Evolutionary conservation across 306 rosid genomes (phyloP), one percentile per base, ranked within the genome.

Genomic region (Corylus americana): DNA sequence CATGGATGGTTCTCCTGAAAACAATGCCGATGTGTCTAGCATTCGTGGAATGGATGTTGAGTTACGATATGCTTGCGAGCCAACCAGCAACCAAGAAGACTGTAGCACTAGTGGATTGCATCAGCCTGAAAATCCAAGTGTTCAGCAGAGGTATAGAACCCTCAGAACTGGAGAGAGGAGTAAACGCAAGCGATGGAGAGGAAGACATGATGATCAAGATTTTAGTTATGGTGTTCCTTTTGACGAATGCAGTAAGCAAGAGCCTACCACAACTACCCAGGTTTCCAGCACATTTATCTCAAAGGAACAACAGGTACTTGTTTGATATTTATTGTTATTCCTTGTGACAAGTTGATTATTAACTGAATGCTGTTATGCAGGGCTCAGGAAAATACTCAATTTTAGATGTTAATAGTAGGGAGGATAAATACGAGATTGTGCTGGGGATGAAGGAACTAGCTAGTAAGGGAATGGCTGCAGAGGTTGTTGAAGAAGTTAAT

Each of bases 161-260:
- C 78, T 74, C 70, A 89, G 85, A 78, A 88, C 81, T 80, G 92
- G 91, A 70, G 98, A 93, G 86, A 83, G 99, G 84, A 87, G 91
- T 71, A 96, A 91, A 79, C 96, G 98, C 62, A 96, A 96, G 87
- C 87, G 99, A 22, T 96, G 99, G 99, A 93, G 90, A 82, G 98
- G 98, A 67, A 90, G 98, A 53, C 88, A 88, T 76, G 94, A 93
- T 82, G 96, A 93, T 79, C 64, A 22, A 70, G 79, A 84, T 77
- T 86, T 80, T 75, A 70, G 82, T 79, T 50, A 80, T 62, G 86
- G 77, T 76, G 75, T 85, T 63, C 87, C 90, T 85, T 75, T 66
- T 71, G 89, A 79, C 70, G 92, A 87, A 85, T 77, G 75, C 55
- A 79, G 70, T 75, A 87, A 87, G 80, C 91, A 82, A 83, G 97